Conservation (phyloP, 108 stramenopile genomes). For the Mayamaea pseudoterrestris region DNA sequence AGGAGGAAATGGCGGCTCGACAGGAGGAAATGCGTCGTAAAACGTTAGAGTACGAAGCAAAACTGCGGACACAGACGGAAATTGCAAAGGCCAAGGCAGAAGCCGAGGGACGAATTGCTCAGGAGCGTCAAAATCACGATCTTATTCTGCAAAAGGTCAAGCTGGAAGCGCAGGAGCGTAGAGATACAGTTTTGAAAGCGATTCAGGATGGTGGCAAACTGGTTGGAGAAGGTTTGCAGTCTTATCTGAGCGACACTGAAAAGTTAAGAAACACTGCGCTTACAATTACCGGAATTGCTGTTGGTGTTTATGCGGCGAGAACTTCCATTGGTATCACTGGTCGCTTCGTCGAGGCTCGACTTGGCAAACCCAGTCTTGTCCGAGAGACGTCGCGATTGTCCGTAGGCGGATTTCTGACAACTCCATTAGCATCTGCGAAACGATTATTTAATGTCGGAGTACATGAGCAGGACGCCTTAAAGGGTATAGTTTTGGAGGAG, state of each 20-base stretch:
- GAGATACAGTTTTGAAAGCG: constrained; percentile 88
- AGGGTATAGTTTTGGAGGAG: constrained; percentile 89
- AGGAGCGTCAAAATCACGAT: constrained; percentile 96
- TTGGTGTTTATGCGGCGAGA: constrained; percentile 86
- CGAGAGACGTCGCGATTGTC: constrained; percentile 90
- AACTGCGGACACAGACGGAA: constrained; percentile 79
- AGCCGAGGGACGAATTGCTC: constrained; percentile 89
- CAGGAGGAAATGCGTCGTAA: constrained; percentile 94
- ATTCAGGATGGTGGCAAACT: constrained; percentile 84
- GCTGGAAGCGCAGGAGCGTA: constrained; percentile 74
- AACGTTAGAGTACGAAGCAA: constrained; percentile 96
- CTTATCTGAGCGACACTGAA: constrained; percentile 80
- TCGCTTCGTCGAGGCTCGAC: constrained; percentile 84
- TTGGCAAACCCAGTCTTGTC: constrained; percentile 95
- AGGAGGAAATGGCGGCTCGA: constrained; percentile 91
- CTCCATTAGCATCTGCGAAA: constrained; percentile 36
- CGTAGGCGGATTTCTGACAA: constrained; percentile 34
- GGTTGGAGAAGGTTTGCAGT: constrained; percentile 73
- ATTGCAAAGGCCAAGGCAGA: constrained; percentile 84
- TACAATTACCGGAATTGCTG: constrained; percentile 83
- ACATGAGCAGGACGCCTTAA: constrained; percentile 75
- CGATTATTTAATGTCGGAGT: constrained; percentile 57
- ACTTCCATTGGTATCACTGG: constrained; percentile 86
- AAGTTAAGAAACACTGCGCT: constrained; percentile 87
- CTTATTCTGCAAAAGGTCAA: constrained; percentile 80